Conservation (phyloP, 2,329 filamentous ascomycete species). For the Botrytis byssoidea region DNA sequence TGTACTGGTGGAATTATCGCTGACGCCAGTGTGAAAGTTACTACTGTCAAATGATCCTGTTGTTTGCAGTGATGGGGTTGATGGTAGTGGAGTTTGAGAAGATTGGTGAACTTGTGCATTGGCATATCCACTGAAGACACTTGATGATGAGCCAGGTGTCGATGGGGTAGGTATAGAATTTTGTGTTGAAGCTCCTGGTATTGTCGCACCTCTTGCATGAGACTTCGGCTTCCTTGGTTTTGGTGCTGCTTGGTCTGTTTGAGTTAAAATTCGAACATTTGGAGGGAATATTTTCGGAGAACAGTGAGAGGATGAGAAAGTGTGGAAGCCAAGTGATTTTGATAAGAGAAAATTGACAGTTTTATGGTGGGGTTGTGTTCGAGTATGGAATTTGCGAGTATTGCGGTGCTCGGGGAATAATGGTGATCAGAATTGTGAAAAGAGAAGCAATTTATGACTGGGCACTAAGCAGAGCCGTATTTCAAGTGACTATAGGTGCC, state of each 20-base stretch:
- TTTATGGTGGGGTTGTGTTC: not conserved
- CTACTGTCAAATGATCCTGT: slow-evolving; percentile 10
- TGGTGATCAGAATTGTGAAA: not conserved
- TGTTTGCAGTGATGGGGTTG: slow-evolving; percentile 5
- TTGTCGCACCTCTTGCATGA: slow-evolving; percentile 8
- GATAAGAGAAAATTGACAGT: not conserved
- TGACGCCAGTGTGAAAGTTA: not conserved
- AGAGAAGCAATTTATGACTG: not conserved
- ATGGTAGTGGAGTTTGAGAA: not conserved
- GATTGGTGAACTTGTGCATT: not conserved
- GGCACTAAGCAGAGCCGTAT: slow-evolving; percentile 10
- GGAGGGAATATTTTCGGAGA: not conserved
- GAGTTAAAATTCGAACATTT: slow-evolving; percentile 18
- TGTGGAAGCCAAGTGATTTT: not conserved
- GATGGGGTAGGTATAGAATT: not conserved
- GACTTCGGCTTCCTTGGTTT: slow-evolving; percentile 12
- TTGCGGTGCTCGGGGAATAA: not conserved
- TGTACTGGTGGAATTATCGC: not conserved
- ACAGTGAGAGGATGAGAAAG: not conserved
- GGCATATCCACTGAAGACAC: not conserved
- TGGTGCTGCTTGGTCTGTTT: slow-evolving; percentile 17
- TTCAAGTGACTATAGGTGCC: not conserved
- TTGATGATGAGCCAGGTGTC: not conserved
- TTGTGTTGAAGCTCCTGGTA: slow-evolving; percentile 11
- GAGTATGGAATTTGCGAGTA: not conserved